A percentile compares a stretch with the other conserved stretches of the same genome.
Conservation (phyloP, 2,329 filamentous ascomycete genomes). For the Leptographium wingfieldii region DNA sequence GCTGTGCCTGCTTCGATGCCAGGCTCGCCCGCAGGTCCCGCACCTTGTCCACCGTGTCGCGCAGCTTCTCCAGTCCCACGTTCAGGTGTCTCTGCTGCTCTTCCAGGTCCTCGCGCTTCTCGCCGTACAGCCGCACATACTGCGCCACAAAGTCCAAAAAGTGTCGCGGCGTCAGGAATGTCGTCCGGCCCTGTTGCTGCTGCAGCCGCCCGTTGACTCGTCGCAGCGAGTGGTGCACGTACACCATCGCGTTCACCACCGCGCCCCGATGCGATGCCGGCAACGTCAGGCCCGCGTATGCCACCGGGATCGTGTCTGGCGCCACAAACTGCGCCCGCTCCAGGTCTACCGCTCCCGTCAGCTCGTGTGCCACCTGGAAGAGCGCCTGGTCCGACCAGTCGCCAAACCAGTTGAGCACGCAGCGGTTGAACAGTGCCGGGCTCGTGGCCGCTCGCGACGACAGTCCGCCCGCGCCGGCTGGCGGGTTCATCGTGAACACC, state of each 20-base stretch:
- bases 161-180: conserved; percentile 89
- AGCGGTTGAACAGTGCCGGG: conserved; percentile 97
- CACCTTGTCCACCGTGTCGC: conserved; percentile 95
- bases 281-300: conserved; percentile 71
- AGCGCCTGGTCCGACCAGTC: conserved; percentile 99
- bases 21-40: conserved; percentile 81
- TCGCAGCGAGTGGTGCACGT: conserved; percentile 91
- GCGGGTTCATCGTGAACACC: conserved; percentile 99
- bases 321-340: conserved; percentile 76
- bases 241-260: conserved; percentile 96
- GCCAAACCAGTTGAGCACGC: conserved; percentile 98
- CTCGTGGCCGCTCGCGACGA: conserved; percentile 95
- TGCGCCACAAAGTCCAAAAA: conserved; percentile 97
- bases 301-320: conserved; percentile 84
- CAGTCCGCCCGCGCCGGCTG: conserved; percentile 63
- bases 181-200: conserved; percentile 84
- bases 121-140: conserved; percentile 93
- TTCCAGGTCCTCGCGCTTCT: conserved; percentile 96
- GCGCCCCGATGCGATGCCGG: conserved; percentile 85
- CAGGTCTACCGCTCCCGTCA: conserved; percentile 92
- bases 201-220: conserved; percentile 77
- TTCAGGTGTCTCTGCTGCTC: conserved; percentile 98
- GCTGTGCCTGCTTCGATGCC: conserved; percentile 84
- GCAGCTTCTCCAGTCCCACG: conserved; percentile 91
- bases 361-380: conserved; percentile 92